phyloP scores from a whole-genome alignment of 306 rosid genomes.

The Cicer yamashitae region DNA sequence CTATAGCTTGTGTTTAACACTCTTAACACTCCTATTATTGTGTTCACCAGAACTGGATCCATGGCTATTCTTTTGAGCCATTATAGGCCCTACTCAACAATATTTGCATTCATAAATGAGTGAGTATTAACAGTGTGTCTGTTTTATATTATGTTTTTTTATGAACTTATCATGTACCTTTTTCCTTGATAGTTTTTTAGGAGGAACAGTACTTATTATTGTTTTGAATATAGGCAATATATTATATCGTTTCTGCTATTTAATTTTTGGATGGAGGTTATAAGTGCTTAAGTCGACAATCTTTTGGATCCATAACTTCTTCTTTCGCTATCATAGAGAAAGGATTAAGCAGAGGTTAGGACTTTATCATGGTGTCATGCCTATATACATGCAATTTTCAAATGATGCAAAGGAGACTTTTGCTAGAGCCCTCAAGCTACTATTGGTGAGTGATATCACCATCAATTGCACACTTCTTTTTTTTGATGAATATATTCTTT shows the following conservation, averaged over 20 bases:
- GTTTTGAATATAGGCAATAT: background rate
- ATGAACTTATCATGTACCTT: too few relatives aligned
- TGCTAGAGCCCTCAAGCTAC: background rate
- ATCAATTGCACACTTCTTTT: background rate
- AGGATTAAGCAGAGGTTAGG: slow-evolving; percentile 81
- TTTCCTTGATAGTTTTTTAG: too few relatives aligned
- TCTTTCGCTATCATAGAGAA: slow-evolving; percentile 52
- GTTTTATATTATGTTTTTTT: too few relatives aligned
- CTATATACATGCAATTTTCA: too few relatives aligned
- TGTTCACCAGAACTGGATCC: slow-evolving; percentile 93
- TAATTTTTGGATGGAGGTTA: background rate
- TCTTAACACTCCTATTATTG: slow-evolving; percentile 72
- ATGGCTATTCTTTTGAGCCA: slow-evolving; percentile 66
- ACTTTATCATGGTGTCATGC: slow-evolving; percentile 69
- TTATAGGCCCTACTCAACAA: too few relatives aligned
- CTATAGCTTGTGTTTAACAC: slow-evolving; percentile 52
- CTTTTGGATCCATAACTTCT: slow-evolving; percentile 18
- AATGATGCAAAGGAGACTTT: too few relatives aligned
- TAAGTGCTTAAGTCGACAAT: background rate
- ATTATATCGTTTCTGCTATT: too few relatives aligned
- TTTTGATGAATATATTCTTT: background rate
- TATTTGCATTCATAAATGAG: too few relatives aligned
- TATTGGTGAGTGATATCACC: slow-evolving; percentile 64
- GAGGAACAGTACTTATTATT: slow-evolving; percentile 10
- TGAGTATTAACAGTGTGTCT: too few relatives aligned